Base-by-base conservation (phyloP, 192 early-diverging fungal species). In the Mortierella claussenii region DNA sequence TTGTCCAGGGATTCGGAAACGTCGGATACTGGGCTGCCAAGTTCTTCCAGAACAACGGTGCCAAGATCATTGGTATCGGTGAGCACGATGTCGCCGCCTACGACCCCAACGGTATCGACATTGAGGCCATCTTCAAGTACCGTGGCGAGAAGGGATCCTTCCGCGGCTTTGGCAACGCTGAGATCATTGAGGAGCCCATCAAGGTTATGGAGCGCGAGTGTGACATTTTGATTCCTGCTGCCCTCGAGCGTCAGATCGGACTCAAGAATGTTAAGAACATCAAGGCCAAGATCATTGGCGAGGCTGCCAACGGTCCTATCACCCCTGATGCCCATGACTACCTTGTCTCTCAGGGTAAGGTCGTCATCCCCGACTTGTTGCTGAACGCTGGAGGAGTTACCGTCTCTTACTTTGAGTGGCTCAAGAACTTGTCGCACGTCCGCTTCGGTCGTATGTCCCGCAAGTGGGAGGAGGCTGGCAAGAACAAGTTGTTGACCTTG, bases 1-100 rank as follows among this genome's bases (percentile, higher is more conserved):
- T 93, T 55, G 88, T 94, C 61, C 93, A 94, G 81, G 93, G 93
- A 45, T 93, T 94, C 50, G 93, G 93, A 63, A 94, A 94, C 63
- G 93, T 94, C 60, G 93, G 93, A 42, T 92, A 91, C 85, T 92
- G 89, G 82, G 90, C 91, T 48, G 88, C 91, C 65, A 91, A 92
- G 80, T 94, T 94, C 85, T 93, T 94, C 65, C 86, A 91, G 63
- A 82, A 86, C 73, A 91, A 91, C 69, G 91, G 93, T 65, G 93
- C 93, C 57, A 91, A 90, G 70, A 80, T 94, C 61, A 67, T 89
- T 40, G 93, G 89, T 58, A 88, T 94, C 47, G 86, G 86, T 56
- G 93, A 93, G 63, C 85, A 84, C 69, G 89, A 94, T 65, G 80
- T 84, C 46, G 78, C 84, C 30, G 89, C 84, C 37, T 90, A 89